Evolutionary conservation across 257 asterid species (phyloP).

Genomic region (Petunia secreta): DNA sequence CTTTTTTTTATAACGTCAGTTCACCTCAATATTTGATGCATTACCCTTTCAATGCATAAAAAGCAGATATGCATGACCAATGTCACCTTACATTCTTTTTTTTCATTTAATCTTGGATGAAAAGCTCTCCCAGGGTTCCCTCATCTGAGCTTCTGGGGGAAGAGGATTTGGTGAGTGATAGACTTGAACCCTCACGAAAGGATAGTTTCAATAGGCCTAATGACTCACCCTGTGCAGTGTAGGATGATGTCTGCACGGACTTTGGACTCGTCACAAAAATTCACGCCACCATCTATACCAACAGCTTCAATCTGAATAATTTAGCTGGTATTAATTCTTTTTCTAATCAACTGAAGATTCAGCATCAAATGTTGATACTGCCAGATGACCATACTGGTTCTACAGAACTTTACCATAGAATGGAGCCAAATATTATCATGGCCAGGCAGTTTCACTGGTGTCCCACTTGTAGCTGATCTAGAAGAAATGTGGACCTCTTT

Average conservation of each 20-base stretch:
- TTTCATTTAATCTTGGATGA: not conserved
- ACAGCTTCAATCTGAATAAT: slow-evolving; percentile 62
- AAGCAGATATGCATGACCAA: too few relatives aligned
- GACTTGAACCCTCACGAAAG: not conserved
- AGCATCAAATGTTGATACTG: not conserved
- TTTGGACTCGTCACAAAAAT: slow-evolving; percentile 60
- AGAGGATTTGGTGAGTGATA: too few relatives aligned
- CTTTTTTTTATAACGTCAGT: slow-evolving; percentile 12
- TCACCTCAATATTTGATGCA: not conserved
- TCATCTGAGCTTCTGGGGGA: too few relatives aligned
- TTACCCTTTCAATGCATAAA: not conserved
- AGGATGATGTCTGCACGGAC: slow-evolving; percentile 68
- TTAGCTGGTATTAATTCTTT: slow-evolving; percentile 29
- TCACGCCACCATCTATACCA: slow-evolving; percentile 63
- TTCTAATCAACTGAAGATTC: not conserved
- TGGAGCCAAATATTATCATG: slow-evolving; percentile 73
- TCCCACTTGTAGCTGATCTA: slow-evolving; percentile 51
- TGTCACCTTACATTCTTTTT: not conserved
- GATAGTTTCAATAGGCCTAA: not conserved
- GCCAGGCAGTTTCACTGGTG: slow-evolving; percentile 53
- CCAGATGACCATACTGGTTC: slow-evolving; percentile 6
- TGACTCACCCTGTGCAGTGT: slow-evolving; percentile 91
- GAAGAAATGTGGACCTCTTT: slow-evolving; percentile 86
- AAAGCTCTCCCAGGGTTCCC: not conserved
- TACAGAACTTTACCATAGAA: slow-evolving; percentile 61